phyloP scores from a whole-genome alignment of 1,139 yeast species.

The Pichia sp. region DNA sequence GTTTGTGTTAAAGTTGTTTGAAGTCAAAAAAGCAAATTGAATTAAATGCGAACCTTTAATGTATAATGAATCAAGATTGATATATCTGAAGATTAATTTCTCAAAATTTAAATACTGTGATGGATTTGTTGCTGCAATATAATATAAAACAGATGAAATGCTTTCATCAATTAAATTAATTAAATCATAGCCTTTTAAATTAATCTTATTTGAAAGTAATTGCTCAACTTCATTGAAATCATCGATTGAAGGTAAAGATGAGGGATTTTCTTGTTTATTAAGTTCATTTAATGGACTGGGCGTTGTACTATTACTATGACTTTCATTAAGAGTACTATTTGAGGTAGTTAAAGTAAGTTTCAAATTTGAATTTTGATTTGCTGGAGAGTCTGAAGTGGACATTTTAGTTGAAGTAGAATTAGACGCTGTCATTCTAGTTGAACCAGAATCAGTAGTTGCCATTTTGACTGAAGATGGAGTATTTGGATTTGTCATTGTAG shows the following conservation, averaged over 20 bases:
- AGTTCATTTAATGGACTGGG: not conserved
- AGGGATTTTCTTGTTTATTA: not conserved
- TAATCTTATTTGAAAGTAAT: not conserved
- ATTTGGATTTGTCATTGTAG: not conserved
- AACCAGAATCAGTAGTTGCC: not conserved
- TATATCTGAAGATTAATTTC: conserved; percentile 25
- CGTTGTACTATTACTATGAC: not conserved
- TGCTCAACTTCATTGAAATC: conserved; percentile 8
- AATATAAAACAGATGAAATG: conserved; percentile 19
- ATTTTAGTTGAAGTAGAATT: not conserved
- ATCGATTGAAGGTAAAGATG: not conserved
- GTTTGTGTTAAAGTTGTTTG: conserved; percentile 33
- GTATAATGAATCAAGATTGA: conserved; percentile 37
- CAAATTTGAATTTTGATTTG: not conserved
- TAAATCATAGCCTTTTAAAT: conserved; percentile 3
- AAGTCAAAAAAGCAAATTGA: conserved; percentile 42
- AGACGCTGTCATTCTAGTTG: not conserved
- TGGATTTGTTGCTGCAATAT: conserved; percentile 43
- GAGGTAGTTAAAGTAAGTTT: not conserved
- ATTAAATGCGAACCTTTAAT: conserved; percentile 47
- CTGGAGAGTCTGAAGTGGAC: not conserved
- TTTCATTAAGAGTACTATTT: not conserved
- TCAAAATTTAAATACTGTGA: conserved; percentile 40
- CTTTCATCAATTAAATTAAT: conserved; percentile 14
- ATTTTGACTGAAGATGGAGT: not conserved